These are phyloP conservation scores for Apophysomyces elegans DNA, from an alignment of 371 early-diverging fungal species.

Conservation along the genomic window DNA sequence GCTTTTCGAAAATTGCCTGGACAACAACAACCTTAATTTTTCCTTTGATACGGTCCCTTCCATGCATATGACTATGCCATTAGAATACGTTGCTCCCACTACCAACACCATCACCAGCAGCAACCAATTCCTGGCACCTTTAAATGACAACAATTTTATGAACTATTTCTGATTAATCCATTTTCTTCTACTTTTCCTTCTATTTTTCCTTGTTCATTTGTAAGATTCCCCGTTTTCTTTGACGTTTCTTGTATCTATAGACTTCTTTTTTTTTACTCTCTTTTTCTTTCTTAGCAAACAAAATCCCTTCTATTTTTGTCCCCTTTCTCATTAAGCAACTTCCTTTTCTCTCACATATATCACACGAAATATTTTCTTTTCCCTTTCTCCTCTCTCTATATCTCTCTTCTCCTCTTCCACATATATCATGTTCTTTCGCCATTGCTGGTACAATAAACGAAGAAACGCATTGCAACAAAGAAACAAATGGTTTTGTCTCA, in stretches of 20 bases:
- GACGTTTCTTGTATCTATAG: no score
- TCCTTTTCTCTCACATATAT: no score
- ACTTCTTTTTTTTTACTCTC: not conserved
- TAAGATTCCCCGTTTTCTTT: no score
- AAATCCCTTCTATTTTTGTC: not conserved
- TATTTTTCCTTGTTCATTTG: not conserved
- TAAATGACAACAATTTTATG: not conserved
- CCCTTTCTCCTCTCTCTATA: not conserved
- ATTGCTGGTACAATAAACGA: constrained; percentile 3
- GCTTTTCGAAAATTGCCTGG: not conserved
- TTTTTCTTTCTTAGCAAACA: not conserved
- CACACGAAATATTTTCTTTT: no score
- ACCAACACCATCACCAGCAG: not conserved
- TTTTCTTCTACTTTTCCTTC: not conserved
- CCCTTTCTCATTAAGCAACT: no score
- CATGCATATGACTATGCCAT: not conserved
- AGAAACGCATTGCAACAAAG: not conserved
- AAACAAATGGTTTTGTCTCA: no score
- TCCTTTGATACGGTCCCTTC: not conserved
- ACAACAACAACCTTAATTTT: not conserved
- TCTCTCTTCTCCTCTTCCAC: not conserved
- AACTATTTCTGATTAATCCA: not conserved
- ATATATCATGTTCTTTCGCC: not conserved
- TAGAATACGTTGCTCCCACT: not conserved
- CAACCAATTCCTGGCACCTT: no score